These are phyloP conservation scores for Groenewaldozyma auringiensis DNA, from an alignment of 1,139 yeast genomes.

Conservation along the genomic window DNA sequence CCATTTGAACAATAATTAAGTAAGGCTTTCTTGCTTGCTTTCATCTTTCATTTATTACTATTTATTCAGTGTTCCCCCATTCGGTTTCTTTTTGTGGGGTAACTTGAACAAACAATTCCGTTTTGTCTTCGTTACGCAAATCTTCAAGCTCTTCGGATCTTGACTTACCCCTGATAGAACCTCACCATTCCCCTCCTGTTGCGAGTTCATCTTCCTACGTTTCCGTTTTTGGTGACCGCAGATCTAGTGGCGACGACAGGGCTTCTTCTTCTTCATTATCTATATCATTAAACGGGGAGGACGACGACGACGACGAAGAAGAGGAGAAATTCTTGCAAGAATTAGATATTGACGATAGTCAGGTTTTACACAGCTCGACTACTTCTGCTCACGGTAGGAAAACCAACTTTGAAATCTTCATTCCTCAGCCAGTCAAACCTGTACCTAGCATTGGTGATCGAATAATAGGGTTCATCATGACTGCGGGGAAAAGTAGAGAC, in stretches of 20 bases:
- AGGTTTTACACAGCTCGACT: not conserved
- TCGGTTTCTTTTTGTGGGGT: too few relatives aligned
- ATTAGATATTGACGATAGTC: constrained; percentile 18
- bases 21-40: too few relatives aligned
- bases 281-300: too few relatives aligned
- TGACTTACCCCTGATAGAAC: constrained; percentile 9
- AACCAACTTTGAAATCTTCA: constrained; percentile 9
- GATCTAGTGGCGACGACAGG: too few relatives aligned
- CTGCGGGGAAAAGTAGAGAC: constrained; percentile 17
- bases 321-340: constrained; percentile 5
- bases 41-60: too few relatives aligned
- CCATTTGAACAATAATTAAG: too few relatives aligned
- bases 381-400: not conserved
- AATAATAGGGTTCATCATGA: constrained; percentile 22
- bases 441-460: constrained; percentile 21
- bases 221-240: too few relatives aligned
- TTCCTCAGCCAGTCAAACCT: constrained; percentile 18
- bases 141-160: constrained; percentile 10
- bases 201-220: not conserved
- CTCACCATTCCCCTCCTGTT: not conserved
- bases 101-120: too few relatives aligned
- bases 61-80: too few relatives aligned
- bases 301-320: constrained; percentile 3
- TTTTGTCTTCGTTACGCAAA: not conserved
- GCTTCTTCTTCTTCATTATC: too few relatives aligned